Base-by-base conservation (phyloP, 2,329 filamentous ascomycete genomes). In the Hypoxylon sp. region DNA sequence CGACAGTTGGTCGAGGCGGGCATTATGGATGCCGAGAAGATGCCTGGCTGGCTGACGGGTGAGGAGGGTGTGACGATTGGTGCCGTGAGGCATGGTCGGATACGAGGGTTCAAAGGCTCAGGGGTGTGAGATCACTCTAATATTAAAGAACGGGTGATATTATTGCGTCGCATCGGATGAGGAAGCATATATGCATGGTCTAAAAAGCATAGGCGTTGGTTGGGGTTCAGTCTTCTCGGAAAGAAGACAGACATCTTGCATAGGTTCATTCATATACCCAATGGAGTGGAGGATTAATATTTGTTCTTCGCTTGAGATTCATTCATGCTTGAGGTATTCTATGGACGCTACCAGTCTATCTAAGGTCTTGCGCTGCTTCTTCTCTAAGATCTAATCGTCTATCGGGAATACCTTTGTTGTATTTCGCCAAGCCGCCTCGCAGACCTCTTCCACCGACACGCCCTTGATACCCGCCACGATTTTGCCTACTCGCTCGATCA, bases 41-140 rank as follows among this genome's bases (percentile, higher is more conserved):
- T 95, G 88, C 91, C 91, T 0, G 88, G 88, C 0, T 96, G 91
- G 90, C 87, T 96, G 86, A 94, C 90, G 1, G 91, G 91, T 2
- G 91, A 96, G 64, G 88, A 91, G 32, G 88, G 86, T 0, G 84
- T 94, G 4, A 94, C 89, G 43, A 78, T 86, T 26, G 88, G 89
- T 0, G 79, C 83, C 19, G 83, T 95, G 3, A 80, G 78, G 57
- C 71, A 83, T 51, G 90, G 90, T 2, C 78, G 85, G 55, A 84
- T 91, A 63, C 73, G 73, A 31, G 82, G 80, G 1, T 72, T 80
- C 62, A 83, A 78, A 54, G 82, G 82, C 4, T 81, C 80, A 1
- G 80, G 81, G 1, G 51, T 84, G 51, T 82, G 48, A 63, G 7
- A n/a, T 19, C 9, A 41, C 13, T 31, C 20, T 13, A 9, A 25